These are phyloP conservation scores for Fusarium annulatum DNA, from an alignment of 2,329 filamentous ascomycete genomes.

Conservation along the genomic window DNA sequence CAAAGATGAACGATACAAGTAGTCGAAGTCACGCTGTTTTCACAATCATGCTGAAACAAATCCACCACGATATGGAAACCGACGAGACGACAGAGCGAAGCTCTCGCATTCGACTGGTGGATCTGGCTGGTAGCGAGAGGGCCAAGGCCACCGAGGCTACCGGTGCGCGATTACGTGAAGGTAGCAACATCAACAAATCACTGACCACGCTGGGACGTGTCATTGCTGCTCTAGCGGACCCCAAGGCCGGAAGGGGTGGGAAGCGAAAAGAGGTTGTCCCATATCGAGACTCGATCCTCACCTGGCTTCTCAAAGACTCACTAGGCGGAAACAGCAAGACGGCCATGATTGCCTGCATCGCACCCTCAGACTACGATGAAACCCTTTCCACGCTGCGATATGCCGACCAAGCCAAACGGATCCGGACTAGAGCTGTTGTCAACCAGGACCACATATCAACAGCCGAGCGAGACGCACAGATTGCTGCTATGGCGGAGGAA, in stretches of 20 bases:
- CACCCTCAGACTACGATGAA: conserved; percentile 95
- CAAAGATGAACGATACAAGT: conserved; percentile 99
- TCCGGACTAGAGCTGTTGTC: conserved; percentile 91
- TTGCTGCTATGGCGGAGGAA: conserved; percentile 93
- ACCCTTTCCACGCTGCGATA: conserved; percentile 96
- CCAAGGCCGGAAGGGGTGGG: conserved; percentile 67
- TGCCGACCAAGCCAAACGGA: conserved; percentile 96
- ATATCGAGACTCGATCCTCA: conserved; percentile 88
- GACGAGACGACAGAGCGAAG: conserved; percentile 97
- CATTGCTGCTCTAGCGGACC: conserved; percentile 87
- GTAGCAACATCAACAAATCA: conserved; percentile 99
- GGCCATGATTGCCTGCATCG: conserved; percentile 98
- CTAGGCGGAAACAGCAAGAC: conserved; percentile 98
- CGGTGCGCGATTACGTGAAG: conserved; percentile 88
- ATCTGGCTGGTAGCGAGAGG: conserved; percentile 93
- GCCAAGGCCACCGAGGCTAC: conserved; percentile 97
- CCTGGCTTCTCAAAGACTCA: conserved; percentile 93
- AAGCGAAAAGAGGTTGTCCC: conserved; percentile 79
- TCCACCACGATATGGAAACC: conserved; percentile 96
- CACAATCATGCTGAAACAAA: conserved; percentile 97
- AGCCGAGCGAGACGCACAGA: conserved; percentile 93
- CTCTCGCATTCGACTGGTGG: conserved; percentile 92
- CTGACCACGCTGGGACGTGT: conserved; percentile 94
- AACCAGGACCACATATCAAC: conserved; percentile 95
- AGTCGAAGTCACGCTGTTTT: conserved; percentile 97